Evolutionary conservation across 768 basidiomycete genomes (phyloP), one percentile per base, ranked within the genome.

Genomic region (Termitomyces sp.): DNA sequence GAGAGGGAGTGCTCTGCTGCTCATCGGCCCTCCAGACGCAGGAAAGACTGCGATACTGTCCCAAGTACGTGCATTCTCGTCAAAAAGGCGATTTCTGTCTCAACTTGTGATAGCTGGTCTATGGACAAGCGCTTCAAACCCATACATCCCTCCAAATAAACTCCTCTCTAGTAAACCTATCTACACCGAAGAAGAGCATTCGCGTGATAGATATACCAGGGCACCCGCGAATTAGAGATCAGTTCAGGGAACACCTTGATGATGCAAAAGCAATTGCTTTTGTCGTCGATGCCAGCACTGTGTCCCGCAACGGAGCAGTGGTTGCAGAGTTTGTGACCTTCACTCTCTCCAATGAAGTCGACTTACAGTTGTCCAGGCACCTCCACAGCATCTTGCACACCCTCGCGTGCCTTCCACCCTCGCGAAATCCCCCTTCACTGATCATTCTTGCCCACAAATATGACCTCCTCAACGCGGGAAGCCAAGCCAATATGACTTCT

Each of bases 21-120:
- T 94, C n/a, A 79, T 89, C 3, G 92, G 92, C 2, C 76, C 85
- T 39, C 78, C 85, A 6, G 89, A 92, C 70, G 82, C 83, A 1
- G 92, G 92, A 48, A 94, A 94, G 74, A 93, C 92, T 1, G 78
- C 90, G 20, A 84, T 93, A 39, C 67, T 92, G 51, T 84, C 87
- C 24, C 77, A 81, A 60, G 92, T 90, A 60, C 62, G 85, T 78
- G 29, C 3, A 24, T 45, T 15, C 42, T 54, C 36, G 18, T 41
- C 5, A 1, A 18, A 39, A n/a, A 52, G n/a, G 1, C n/a, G 20
- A 3, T 4, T 12, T 5, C 5, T 20, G 37, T 52, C 51, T 52
- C 26, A 52, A 39, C 26, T 41, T n/a, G n/a, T 15, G 37, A n/a
- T 60, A 93, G 92, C 75, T 94, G 8, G 79, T 79, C 22, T 90